Conservation (phyloP, 139 green algal species). For the Coccomyxa sp. region DNA sequence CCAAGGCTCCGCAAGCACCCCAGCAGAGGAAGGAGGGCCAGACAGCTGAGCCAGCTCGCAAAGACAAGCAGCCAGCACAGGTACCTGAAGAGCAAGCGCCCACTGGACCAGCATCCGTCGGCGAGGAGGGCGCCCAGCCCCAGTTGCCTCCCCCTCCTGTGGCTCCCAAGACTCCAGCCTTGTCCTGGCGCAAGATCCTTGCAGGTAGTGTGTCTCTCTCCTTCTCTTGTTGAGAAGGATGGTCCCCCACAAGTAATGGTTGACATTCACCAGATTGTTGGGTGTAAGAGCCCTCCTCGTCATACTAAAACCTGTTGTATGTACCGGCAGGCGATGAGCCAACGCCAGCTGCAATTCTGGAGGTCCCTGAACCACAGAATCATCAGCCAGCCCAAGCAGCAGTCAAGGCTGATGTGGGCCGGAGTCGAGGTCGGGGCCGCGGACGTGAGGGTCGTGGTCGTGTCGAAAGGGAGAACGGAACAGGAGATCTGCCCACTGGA, state of each 20-base stretch:
- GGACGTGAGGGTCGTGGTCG: slow-evolving; percentile 4
- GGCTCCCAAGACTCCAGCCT: background rate
- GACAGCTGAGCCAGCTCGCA: background rate
- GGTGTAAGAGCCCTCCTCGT: too few relatives aligned
- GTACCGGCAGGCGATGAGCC: background rate
- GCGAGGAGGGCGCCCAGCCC: background rate
- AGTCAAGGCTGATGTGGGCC: background rate
- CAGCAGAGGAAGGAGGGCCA: too few relatives aligned
- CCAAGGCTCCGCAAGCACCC: too few relatives aligned
- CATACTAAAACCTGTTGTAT: too few relatives aligned
- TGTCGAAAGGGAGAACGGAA: slow-evolving; percentile 1
- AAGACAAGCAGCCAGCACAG: background rate
- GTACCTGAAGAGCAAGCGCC: background rate
- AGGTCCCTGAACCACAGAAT: too few relatives aligned
- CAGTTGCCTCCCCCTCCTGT: background rate
- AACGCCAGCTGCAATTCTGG: too few relatives aligned
- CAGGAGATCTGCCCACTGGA: background rate
- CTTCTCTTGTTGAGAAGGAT: background rate
- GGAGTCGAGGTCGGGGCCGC: background rate
- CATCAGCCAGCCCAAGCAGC: slow-evolving; percentile 13
- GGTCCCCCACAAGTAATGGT: background rate
- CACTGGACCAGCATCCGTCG: background rate
- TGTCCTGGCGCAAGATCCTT: background rate
- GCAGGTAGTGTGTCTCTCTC: background rate
- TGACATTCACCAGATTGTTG: too few relatives aligned